Base-by-base conservation (phyloP, 2,329 filamentous ascomycete species). In the Fusarium nisikadoi region DNA sequence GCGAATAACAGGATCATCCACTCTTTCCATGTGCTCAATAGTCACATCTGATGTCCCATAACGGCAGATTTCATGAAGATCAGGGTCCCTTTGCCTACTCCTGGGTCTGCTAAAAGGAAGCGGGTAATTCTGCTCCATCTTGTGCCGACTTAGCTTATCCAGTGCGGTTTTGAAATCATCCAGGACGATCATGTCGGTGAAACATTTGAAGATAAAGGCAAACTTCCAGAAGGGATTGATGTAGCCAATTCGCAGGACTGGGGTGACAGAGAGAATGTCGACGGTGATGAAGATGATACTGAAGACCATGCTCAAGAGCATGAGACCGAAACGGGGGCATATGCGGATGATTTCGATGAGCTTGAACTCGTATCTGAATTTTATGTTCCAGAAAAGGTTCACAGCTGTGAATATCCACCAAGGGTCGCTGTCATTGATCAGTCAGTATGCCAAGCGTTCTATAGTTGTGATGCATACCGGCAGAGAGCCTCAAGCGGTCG, bases 381-480 rank as follows among this genome's bases (percentile, higher is more conserved):
- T 89, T 77, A 92, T 91, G 49, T 89, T 89, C 82, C 86, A 91
- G 77, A 91, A 87, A 7, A 92, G 82, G 27, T 84, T 88, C 66
- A 85, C 73, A 4, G 86, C 87, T 0, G 89, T 90, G 71, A 90
- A 89, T 23, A 92, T 86, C 90, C 90, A 92, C 90, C 90, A 92
- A 0, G 90, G 90, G 70, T 92, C 90, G n/a, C n/a, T n/a, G n/a
- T n/a, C n/a, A n/a, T n/a, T n/a, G n/a, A n/a, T n/a, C n/a, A n/a
- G n/a, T n/a, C n/a, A n/a, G n/a, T n/a, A n/a, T n/a, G n/a, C n/a
- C n/a, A n/a, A n/a, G n/a, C n/a, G n/a, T n/a, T n/a, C n/a, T n/a
- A n/a, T n/a, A n/a, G n/a, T n/a, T n/a, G n/a, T n/a, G n/a, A n/a
- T 12, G 4, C 79, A 66, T 78, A 86, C 84, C 89, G 85, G 74